Conservation (phyloP, 192 early-diverging fungal species). For the Linnemannia zychae region DNA sequence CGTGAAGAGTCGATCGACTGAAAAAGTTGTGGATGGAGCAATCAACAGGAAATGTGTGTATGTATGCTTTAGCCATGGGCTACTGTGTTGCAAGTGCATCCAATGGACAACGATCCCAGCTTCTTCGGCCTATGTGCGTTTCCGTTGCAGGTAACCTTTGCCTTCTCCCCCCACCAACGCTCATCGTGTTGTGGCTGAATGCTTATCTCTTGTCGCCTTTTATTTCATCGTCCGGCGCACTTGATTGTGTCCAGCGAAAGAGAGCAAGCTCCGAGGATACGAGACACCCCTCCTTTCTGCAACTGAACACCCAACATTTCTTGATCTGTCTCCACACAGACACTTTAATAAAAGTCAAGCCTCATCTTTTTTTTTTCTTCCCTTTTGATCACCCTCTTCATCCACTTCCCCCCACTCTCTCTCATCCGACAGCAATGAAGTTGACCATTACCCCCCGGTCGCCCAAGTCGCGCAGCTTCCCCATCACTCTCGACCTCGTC, state of each 20-base stretch:
- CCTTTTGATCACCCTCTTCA: background rate
- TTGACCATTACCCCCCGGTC: conserved; percentile 59
- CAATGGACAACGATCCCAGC: background rate
- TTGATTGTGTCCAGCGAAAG: background rate
- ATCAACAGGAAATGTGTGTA: background rate
- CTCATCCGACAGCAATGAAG: conserved; percentile 57
- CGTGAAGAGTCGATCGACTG: background rate
- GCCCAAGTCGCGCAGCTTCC: conserved; percentile 54
- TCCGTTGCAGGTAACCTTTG: background rate
- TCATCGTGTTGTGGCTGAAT: background rate
- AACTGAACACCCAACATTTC: conserved; percentile 3
- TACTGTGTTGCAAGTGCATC: background rate
- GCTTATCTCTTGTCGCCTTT: background rate
- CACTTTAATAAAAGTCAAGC: background rate
- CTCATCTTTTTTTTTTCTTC: background rate
- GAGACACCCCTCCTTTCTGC: background rate
- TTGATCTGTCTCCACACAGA: background rate
- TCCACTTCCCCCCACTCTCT: background rate
- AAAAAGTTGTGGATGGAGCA: background rate
- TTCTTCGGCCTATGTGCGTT: background rate
- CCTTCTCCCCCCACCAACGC: background rate
- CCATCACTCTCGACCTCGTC: conserved; percentile 69
- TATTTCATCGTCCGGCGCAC: background rate
- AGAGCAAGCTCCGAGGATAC: conserved; percentile 5
- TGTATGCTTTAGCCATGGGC: background rate